Base-by-base conservation (phyloP, 2,329 filamentous ascomycete species). In the Pseudocercospora fuligena region DNA sequence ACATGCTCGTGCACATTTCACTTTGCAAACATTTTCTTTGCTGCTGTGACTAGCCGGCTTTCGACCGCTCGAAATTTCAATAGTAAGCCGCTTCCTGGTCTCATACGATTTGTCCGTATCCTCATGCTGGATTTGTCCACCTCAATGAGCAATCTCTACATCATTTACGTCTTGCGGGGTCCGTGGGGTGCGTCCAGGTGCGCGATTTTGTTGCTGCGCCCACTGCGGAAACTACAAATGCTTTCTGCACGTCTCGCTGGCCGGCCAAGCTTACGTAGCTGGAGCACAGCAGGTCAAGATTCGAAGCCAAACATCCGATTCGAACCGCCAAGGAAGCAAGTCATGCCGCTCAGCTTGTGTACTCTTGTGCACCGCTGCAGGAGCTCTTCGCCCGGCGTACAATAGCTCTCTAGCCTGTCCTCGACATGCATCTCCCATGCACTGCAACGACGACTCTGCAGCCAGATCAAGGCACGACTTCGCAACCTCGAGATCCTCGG, bases 141-240 rank as follows among this genome's bases (percentile, higher is more conserved):
- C 9, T 11, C 25, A n/a, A 16, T 12, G 11, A 29, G 51, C 25
- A 25, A 14, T 29, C 16, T 14, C 23, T 31, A 29, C 51, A 56
- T 56, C 51, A 56, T 54, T 51, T 2, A 23, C 19, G 19, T 23
- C 21, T 14, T 51, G 47, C 47, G 47, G 47, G 14, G 47, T 31
- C 25, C 23, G 51, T 56, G 51, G 51, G 25, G n/a, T 19, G 51
- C 25, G 51, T n/a, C 23, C 21, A 56, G 23, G 14, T 56, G 51
- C 51, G 51, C 51, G 51, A 56, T 56, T 56, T 56, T 56, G 16
- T 56, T 56, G 25, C 51, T 56, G 27, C 51, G 51, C 51, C 51
- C 51, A 33, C 51, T 27, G 51, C 51, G 25, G 51, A 29, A 31
- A 25, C 51, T 56, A n/a, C 51, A 56, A 56, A 27, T 31, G 51